Conservation (phyloP, 805 yeast genomes). For the Schizosaccharomyces osmophilus region DNA sequence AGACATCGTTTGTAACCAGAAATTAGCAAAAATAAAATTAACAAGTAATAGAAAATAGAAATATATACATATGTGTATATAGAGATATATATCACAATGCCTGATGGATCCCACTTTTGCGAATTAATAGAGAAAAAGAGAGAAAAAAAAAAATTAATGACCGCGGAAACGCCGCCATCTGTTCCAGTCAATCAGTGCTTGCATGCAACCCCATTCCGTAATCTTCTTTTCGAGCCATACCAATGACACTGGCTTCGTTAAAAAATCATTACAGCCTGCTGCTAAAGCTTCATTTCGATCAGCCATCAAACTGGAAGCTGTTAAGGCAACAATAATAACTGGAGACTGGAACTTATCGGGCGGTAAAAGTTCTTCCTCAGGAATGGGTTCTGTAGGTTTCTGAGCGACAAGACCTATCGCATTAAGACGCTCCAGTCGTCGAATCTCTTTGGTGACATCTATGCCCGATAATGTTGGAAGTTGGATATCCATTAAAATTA, state of each 20-base stretch:
- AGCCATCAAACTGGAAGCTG: slow-evolving; percentile 68
- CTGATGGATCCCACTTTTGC: background rate
- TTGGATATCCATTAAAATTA: slow-evolving; percentile 92
- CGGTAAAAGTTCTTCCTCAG: slow-evolving; percentile 32
- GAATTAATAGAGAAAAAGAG: background rate
- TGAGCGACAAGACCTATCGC: slow-evolving; percentile 37
- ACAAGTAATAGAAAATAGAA: background rate
- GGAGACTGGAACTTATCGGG: slow-evolving; percentile 53
- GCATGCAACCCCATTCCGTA: slow-evolving; percentile 71
- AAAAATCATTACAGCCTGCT: slow-evolving; percentile 91
- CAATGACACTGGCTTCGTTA: slow-evolving; percentile 85
- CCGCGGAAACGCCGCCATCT: slow-evolving; percentile 34
- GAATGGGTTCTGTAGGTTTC: slow-evolving; percentile 6
- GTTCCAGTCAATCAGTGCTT: slow-evolving; percentile 82
- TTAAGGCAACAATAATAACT: slow-evolving; percentile 89
- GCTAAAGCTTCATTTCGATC: slow-evolving; percentile 79
- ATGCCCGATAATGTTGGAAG: slow-evolving; percentile 88
- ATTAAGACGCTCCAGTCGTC: slow-evolving; percentile 59
- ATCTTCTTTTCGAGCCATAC: slow-evolving; percentile 86
- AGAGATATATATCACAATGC: background rate
- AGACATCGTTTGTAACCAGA: background rate
- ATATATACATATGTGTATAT: background rate
- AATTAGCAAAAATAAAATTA: background rate
- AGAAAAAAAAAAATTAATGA: background rate
- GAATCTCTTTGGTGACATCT: slow-evolving; percentile 78